Conservation (phyloP, 129 eudicot genomes). For the Flaveria bidentis region DNA sequence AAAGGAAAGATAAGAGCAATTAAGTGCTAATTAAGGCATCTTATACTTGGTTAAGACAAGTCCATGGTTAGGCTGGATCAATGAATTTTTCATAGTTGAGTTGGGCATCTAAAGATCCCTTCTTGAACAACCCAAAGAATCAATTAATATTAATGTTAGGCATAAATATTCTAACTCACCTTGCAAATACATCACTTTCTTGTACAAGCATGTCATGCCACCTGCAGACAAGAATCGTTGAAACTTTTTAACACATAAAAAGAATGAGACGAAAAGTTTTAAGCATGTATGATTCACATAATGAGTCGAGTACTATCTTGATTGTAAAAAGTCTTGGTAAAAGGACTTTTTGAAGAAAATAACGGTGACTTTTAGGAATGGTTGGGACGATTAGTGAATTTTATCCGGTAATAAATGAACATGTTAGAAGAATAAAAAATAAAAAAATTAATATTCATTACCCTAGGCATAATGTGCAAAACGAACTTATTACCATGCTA, state of each 20-base stretch:
- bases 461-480: no score
- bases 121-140: conserved; percentile 27
- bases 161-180: conserved; percentile 6
- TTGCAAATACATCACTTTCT: conserved; percentile 14
- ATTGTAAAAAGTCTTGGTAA: no score
- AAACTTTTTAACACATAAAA: conserved; percentile 33
- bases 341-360: no score
- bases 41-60: neutral
- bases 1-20: neutral
- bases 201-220: neutral
- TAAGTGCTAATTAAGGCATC: neutral
- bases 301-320: no score
- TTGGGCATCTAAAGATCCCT: conserved; percentile 8
- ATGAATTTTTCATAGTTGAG: neutral
- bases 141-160: conserved; percentile 14
- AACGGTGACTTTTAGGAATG: no score
- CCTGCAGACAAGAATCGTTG: conserved; percentile 1
- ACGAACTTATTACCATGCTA: no score
- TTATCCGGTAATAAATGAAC: no score
- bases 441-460: no score
- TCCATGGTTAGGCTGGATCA: neutral
- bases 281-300: no score
- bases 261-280: conserved; percentile 39
- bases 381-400: no score
- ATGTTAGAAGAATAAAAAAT: no score